phyloP scores from a whole-genome alignment of 768 basidiomycete species.

The Agaricus bisporus region DNA sequence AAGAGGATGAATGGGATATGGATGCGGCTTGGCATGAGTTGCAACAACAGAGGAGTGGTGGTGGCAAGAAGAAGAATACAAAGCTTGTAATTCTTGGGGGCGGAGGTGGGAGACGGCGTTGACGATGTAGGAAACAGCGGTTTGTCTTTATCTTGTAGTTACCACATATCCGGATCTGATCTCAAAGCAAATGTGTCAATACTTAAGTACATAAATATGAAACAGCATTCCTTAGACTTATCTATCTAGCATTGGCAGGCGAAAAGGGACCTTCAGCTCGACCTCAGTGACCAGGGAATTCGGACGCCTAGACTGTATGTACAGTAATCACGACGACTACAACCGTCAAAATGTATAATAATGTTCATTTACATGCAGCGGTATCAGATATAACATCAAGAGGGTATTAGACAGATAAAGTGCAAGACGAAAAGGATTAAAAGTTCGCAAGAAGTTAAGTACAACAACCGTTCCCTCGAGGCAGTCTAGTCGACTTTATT shows the following conservation, averaged over 20 bases:
- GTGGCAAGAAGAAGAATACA: conserved; percentile 54
- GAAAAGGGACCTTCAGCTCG: background rate
- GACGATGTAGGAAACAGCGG: background rate
- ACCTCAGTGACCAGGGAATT: background rate
- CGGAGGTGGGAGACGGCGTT: conserved; percentile 44
- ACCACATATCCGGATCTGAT: no score
- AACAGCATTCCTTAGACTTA: no score
- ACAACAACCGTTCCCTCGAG: conserved; percentile 4
- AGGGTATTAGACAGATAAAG: conserved; percentile 4
- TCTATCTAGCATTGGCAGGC: no score
- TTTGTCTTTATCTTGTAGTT: no score
- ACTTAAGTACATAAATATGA: background rate
- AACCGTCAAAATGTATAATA: conserved; percentile 2
- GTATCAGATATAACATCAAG: background rate
- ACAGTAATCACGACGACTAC: conserved; percentile 5
- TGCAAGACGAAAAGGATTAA: background rate
- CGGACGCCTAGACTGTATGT: background rate
- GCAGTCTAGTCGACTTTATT: background rate
- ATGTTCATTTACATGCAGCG: background rate
- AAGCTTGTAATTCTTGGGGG: conserved; percentile 71
- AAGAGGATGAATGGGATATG: conserved; percentile 69
- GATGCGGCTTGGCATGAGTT: conserved; percentile 80
- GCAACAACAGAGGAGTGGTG: conserved; percentile 45
- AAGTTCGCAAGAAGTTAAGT: background rate
- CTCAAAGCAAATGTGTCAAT: background rate